Base-by-base conservation (phyloP, 495 filamentous ascomycete genomes). In the Cercophora samala region DNA sequence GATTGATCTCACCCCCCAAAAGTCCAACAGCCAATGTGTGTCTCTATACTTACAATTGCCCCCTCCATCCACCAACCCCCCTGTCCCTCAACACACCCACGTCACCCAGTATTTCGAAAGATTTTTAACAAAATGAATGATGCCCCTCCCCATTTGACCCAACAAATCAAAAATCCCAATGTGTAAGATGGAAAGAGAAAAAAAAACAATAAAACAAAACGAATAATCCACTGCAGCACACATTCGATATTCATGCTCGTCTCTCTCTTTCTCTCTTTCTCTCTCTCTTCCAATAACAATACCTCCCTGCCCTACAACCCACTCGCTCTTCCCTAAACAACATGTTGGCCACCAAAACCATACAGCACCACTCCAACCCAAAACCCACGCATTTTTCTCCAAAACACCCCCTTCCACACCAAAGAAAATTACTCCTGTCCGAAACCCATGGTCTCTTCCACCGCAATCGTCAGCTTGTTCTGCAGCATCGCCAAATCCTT, bases 391-490 rank as follows among this genome's bases (percentile, higher is more conserved):
- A 66, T n/a, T n/a, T n/a, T 42, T 25, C 54, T 59, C 63, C 18
- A 59, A 29, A 24, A 21, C 42, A 58, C 24, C 53, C 17, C 11
- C 26, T 15, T 26, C 23, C 21, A 21, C 51, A 3, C 37, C 9
- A 46, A 11, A 18, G 2, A 46, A 46, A 17, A 46, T 69, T 82
- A 99, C 82, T 99, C 95, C 81, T 99, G 96, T 62, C 95, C 95
- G 77, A 99, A 99, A 66, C 95, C 95, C 83, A 99, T 91, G 11
- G 95, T 99, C 82, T 99, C 95, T 81, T 99, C 95, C 65, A 99
- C 95, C 5, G 95, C 95, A 74, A 95, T 94, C 26, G 92, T 93
- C 75, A 99, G 79, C 80, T 98, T 99, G 71, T 87, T 82, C 73
- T 94, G 87, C 68, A 99, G 82, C 70, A 86, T 85, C 29, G 97